Conservation (phyloP, 2,329 filamentous ascomycete genomes). For the Colletotrichum phormii region DNA sequence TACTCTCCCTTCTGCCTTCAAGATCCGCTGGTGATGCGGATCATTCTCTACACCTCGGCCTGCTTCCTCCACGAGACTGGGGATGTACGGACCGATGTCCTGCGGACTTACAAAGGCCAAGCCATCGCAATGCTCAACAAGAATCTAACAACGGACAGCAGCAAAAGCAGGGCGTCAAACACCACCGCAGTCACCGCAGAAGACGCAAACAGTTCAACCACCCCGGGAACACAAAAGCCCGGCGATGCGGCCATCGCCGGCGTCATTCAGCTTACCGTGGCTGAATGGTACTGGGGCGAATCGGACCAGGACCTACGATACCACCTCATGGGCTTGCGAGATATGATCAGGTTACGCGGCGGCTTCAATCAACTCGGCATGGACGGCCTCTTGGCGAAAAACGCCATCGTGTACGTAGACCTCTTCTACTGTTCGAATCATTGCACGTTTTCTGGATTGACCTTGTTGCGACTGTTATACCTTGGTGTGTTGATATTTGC, state of each 20-base stretch:
- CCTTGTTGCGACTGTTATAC: not conserved
- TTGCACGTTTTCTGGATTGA: not conserved
- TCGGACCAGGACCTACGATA: slow-evolving; percentile 53
- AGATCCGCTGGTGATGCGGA: slow-evolving; percentile 60
- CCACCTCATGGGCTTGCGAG: slow-evolving; percentile 59
- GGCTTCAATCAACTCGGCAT: slow-evolving; percentile 59
- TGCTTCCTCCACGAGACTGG: slow-evolving; percentile 64
- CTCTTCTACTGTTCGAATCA: slow-evolving; percentile 2
- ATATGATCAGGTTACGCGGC: slow-evolving; percentile 60
- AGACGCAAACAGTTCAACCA: not conserved
- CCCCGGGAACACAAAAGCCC: slow-evolving; percentile 42
- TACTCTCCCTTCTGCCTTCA: slow-evolving; percentile 62
- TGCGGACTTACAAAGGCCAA: slow-evolving; percentile 55
- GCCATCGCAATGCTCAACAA: slow-evolving; percentile 60
- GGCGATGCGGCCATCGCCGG: slow-evolving; percentile 60
- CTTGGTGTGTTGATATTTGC: not conserved
- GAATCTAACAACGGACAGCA: slow-evolving; percentile 51
- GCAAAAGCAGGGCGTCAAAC: not conserved
- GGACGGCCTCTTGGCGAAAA: slow-evolving; percentile 59
- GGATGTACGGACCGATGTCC: slow-evolving; percentile 55
- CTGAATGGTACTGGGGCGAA: slow-evolving; percentile 67
- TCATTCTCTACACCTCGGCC: slow-evolving; percentile 62
- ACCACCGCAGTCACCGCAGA: not conserved
- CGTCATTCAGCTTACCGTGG: slow-evolving; percentile 60
- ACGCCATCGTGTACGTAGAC: slow-evolving; percentile 58